Base-by-base conservation (phyloP, 352 stramenopile genomes). In the Pythium guiyangense region DNA sequence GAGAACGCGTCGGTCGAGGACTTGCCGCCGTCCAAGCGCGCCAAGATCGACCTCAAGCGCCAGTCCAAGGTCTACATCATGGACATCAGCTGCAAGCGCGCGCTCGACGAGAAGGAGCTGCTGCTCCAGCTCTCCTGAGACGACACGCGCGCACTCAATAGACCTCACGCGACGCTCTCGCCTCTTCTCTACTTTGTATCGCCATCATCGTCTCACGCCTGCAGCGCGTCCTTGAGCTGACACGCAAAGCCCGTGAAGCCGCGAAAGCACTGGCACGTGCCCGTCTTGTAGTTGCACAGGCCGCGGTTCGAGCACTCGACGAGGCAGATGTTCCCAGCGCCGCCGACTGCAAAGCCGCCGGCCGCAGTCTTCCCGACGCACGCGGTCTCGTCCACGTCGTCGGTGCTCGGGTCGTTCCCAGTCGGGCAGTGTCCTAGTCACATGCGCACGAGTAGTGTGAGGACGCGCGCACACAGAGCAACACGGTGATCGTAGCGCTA, bases 251-350 rank as follows among this genome's bases (percentile, higher is more conserved):
- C 75, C 12, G 63, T 69, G 53, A 78, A 97, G 3, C 91, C 92
- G 44, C 61, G 54, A 57, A 97, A 98, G 62, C 92, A 98, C 42
- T 62, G 73, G 68, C 93, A 98, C n/a, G 68, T 43, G 2, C 91
- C 91, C 2, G 55, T 81, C 29, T 60, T 69, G 67, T 96, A 96
- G 74, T 97, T 76, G 68, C 92, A 98, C 12, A 90, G 67, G 6
- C 94, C 92, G 11, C 91, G 86, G 61, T 97, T 97, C 12, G 83
- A 95, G 66, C 92, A 98, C 55, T 98, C 91, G 17, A 95, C 73
- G 39, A 97, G 85, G 62, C 92, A 98, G 12, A 90, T 42, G 68
- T 98, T 98, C 14, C 86, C 86, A 26, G 62, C 37, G 8, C 42
- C 57, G 2, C 88, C 88, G 2, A 74, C 53, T 0, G 59, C 59